Percentiles rank a stretch among this genome's conserved stretches.
phyloP scores from a whole-genome alignment of 2,329 filamentous ascomycete species.

The Ophiognomonia clavigignenti-juglandacearum region DNA sequence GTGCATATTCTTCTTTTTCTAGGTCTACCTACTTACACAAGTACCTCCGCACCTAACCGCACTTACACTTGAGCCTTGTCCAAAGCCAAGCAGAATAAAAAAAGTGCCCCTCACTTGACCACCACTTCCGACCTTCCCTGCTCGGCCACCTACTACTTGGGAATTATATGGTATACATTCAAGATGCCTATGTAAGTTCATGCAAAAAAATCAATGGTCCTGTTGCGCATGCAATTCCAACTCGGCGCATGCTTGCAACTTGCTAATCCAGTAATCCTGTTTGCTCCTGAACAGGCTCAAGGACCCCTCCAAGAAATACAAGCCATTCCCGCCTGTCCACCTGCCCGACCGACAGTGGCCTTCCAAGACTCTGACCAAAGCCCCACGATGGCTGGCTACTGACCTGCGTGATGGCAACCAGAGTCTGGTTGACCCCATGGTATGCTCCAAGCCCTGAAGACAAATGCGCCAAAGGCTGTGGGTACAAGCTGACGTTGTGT shows the following conservation, averaged over 20 bases:
- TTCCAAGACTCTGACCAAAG: conserved; percentile 72
- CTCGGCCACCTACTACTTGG: not conserved
- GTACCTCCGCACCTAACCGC: too few species aligned
- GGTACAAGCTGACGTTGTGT: not conserved
- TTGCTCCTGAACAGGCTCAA: conserved; percentile 51
- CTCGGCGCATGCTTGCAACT: not conserved
- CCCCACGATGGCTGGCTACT: conserved; percentile 86
- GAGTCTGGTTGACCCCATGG: conserved; percentile 89
- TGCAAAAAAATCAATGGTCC: too few species aligned
- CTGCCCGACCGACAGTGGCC: conserved; percentile 79
- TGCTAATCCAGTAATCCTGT: conserved; percentile 5
- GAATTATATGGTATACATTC: too few species aligned
- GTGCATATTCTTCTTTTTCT: too few species aligned
- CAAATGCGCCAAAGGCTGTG: not conserved
- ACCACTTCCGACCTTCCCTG: not conserved
- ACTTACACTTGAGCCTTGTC: not conserved
- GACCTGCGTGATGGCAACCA: conserved; percentile 92
- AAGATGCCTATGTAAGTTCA: conserved; percentile 31
- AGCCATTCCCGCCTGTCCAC: conserved; percentile 60
- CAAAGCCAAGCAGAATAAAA: not conserved
- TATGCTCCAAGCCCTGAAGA: conserved; percentile 34
- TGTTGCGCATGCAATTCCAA: not conserved
- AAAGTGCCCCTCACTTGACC: not conserved
- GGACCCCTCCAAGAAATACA: conserved; percentile 74
- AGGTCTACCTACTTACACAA: too few species aligned